Base-by-base conservation (phyloP, 2,329 filamentous ascomycete species). In the Metarhizium humberi region DNA sequence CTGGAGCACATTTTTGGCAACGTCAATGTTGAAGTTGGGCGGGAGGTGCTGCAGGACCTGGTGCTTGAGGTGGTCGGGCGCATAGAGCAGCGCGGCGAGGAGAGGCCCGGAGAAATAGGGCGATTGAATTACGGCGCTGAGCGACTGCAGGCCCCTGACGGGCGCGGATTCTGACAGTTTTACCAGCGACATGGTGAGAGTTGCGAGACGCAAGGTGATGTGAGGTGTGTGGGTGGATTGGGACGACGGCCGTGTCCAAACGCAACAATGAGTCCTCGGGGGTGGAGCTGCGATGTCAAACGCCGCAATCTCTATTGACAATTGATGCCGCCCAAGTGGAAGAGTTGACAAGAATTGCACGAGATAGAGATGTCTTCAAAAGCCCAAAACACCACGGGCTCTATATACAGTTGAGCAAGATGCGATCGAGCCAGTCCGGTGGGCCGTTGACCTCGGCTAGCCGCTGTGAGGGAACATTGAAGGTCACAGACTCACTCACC, bases 81-180 rank as follows among this genome's bases (percentile, higher is more conserved):
- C 53, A 11, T 43, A 53, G 14, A 50, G 16, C 3, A 62, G 52
- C 10, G 58, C 56, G 10, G 59, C 43, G 6, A 62, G 56, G 1
- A 60, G 56, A 6, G 58, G 54, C 29, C 60, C 60, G 1, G 60
- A 60, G 30, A 62, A 29, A 36, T 56, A 38, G 1, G 60, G 60
- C 4, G 57, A 58, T 32, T 57, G 51, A n/a, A 62, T 38, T 10
- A 45, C 42, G 11, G 30, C 51, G 50, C 38, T 16, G 25, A 53
- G 40, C 25, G 50, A 40, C 32, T 54, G 54, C 32, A 61, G 42
- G 8, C 43, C 57, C 34, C 57, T 55, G 30, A 58, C 29, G 10
- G 59, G 59, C 50, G 53, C 20, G 3, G 60, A 61, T 18, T 62
- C 58, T 36, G 58, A n/a, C 30, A 56, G 10, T 5, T 29, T 43